Evolutionary conservation across 73 alveolate genomes (phyloP).

Genomic region (Stentor roeselii): DNA sequence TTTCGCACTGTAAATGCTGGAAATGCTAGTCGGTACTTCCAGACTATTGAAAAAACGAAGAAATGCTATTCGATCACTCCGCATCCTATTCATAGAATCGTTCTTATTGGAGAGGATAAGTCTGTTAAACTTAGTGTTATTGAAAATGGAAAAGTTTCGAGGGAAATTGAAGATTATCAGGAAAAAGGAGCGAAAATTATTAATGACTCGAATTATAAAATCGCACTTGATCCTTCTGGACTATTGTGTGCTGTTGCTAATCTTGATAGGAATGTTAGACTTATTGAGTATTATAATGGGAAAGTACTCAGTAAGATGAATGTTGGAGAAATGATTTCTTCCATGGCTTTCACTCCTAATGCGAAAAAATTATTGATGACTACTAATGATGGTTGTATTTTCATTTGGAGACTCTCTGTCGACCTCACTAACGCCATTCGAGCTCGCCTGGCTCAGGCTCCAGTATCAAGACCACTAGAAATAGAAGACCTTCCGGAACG

Average conservation of each 20-base stretch:
- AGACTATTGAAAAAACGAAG: slow-evolving; percentile 29
- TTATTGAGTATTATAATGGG: slow-evolving; percentile 48
- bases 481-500: not conserved
- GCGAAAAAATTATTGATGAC: slow-evolving; percentile 58
- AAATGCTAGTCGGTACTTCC: slow-evolving; percentile 29
- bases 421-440: not conserved
- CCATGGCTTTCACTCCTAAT: slow-evolving; percentile 63
- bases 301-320: slow-evolving; percentile 39
- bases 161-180: slow-evolving; percentile 29
- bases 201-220: slow-evolving; percentile 32
- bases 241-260: slow-evolving; percentile 29
- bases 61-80: slow-evolving; percentile 42
- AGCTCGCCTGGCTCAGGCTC: slow-evolving; percentile 16
- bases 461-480: not conserved
- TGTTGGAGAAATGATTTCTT: slow-evolving; percentile 56
- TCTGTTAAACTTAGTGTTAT: slow-evolving; percentile 30
- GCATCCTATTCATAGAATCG: slow-evolving; percentile 28
- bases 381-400: slow-evolving; percentile 66
- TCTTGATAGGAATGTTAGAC: slow-evolving; percentile 40
- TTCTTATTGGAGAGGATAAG: slow-evolving; percentile 42
- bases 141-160: slow-evolving; percentile 33
- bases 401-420: slow-evolving; percentile 57
- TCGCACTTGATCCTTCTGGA: slow-evolving; percentile 30
- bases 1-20: slow-evolving; percentile 53
- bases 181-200: slow-evolving; percentile 18